Percentiles rank a stretch among this genome's conserved stretches.
phyloP scores from a whole-genome alignment of 306 rosid species.

The Begonia fuchsioides region DNA sequence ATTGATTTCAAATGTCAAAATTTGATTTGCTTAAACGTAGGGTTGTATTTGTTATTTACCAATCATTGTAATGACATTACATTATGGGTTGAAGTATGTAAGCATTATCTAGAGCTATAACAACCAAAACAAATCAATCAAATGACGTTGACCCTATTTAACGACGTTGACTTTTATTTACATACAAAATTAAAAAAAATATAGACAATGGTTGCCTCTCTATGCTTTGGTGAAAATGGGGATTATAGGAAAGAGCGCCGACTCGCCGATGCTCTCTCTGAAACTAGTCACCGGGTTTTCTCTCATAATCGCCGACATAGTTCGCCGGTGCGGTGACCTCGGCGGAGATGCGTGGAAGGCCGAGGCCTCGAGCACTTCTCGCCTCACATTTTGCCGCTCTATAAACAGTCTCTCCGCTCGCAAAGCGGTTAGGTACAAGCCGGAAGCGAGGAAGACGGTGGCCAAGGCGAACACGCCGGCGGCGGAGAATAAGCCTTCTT shows the following conservation, averaged over 20 bases:
- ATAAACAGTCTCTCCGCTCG: conserved; percentile 42
- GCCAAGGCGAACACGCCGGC: conserved; percentile 65
- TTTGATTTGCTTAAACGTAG: too few relatives aligned
- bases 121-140: too few relatives aligned
- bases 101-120: too few relatives aligned
- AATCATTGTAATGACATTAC: too few relatives aligned
- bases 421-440: conserved; percentile 51
- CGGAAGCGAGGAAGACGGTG: conserved; percentile 62
- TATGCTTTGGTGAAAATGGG: background rate
- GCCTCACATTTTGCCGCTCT: conserved; percentile 30
- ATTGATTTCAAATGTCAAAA: too few relatives aligned
- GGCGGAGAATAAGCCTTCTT: conserved; percentile 56
- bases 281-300: conserved; percentile 37
- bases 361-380: conserved; percentile 44
- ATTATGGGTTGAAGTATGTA: too few relatives aligned
- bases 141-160: too few relatives aligned
- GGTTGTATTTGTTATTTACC: too few relatives aligned
- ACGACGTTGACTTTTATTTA: too few relatives aligned
- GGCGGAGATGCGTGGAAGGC: conserved; percentile 54
- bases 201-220: too few relatives aligned
- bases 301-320: conserved; percentile 31
- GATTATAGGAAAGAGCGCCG: conserved; percentile 2
- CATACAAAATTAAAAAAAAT: too few relatives aligned
- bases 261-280: conserved; percentile 16
- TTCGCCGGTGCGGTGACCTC: conserved; percentile 28